Evolutionary conservation across 805 yeast species (phyloP).

Genomic region (Kregervanrija delftensis): DNA sequence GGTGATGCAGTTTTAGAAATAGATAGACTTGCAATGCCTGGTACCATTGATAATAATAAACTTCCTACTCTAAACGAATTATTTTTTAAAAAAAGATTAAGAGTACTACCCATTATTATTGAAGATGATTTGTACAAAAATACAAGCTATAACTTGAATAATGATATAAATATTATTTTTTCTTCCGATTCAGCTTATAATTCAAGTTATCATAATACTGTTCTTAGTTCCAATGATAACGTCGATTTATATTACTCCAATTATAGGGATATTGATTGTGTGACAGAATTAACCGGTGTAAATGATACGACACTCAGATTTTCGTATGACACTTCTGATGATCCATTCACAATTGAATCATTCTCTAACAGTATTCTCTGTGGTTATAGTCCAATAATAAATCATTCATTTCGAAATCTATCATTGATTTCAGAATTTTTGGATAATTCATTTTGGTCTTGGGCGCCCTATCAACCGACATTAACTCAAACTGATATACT

Average conservation of each 20-base stretch:
- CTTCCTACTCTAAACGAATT: constrained; percentile 17
- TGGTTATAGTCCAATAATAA: constrained; percentile 67
- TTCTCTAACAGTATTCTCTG: constrained; percentile 36
- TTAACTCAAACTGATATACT: constrained; percentile 5
- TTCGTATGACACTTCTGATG: constrained; percentile 30
- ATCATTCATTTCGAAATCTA: constrained; percentile 25
- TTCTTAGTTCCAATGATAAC: too few relatives aligned
- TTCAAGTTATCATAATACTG: neutral
- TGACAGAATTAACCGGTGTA: neutral
- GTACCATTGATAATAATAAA: neutral
- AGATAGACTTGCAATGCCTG: constrained; percentile 4
- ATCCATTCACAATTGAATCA: constrained; percentile 32
- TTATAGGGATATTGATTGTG: neutral
- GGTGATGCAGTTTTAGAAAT: neutral
- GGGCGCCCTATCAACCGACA: constrained; percentile 57
- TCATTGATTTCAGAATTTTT: constrained; percentile 27
- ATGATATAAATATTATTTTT: constrained; percentile 5
- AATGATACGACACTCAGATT: constrained; percentile 12
- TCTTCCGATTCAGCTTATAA: neutral
- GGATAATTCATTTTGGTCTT: constrained; percentile 56
- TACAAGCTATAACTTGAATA: constrained; percentile 24
- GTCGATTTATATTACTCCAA: too few relatives aligned
- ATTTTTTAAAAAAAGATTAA: constrained; percentile 26
- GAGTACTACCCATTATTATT: constrained; percentile 33
- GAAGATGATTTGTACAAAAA: constrained; percentile 21